phyloP scores from a whole-genome alignment of 257 asterid species.

The Striga asiatica region DNA sequence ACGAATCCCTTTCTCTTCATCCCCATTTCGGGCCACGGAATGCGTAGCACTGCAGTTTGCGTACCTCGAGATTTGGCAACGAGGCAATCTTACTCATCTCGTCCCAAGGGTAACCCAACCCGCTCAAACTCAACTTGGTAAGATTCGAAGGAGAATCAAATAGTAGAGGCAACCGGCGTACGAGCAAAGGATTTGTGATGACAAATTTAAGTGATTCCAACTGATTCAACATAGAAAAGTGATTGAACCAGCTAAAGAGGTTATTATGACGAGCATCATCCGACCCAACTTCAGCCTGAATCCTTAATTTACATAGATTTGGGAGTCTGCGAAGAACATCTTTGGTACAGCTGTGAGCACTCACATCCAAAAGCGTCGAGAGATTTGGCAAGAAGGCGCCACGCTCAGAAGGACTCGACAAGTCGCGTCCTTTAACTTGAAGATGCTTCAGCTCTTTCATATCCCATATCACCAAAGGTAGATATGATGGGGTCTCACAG shows the following conservation, averaged over 20 bases:
- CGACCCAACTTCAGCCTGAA: neutral
- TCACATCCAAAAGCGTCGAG: neutral
- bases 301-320: neutral
- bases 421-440: neutral
- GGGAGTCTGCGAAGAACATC: neutral
- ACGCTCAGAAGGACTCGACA: neutral
- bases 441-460: conserved; percentile 2
- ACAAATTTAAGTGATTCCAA: neutral
- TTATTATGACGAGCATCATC: neutral
- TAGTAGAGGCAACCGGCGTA: neutral
- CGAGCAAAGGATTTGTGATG: neutral
- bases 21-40: neutral
- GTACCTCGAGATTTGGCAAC: neutral
- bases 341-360: neutral
- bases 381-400: neutral
- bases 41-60: neutral
- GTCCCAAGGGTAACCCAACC: neutral
- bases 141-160: neutral
- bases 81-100: neutral
- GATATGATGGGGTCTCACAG: neutral
- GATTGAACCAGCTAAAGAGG: neutral
- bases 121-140: neutral
- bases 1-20: neutral
- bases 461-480: neutral
- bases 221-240: neutral